Evolutionary conservation across 2,329 filamentous ascomycete genomes (phyloP).

Genomic region (Fulvia fulva): DNA sequence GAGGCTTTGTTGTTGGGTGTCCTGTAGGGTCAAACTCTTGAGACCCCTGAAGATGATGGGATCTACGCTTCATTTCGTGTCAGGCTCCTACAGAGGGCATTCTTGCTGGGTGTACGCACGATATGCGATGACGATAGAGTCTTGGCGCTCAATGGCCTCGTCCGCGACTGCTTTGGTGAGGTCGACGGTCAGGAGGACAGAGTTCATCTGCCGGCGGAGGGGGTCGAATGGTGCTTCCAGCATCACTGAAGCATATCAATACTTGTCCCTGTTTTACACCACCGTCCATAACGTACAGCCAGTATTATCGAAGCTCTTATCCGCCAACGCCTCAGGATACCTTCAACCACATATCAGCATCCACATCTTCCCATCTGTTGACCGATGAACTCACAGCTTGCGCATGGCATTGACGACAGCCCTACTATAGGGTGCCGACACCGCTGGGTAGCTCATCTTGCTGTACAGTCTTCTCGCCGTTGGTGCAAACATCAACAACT

Average conservation of each 20-base stretch:
- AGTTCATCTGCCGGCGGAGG: constrained; percentile 56
- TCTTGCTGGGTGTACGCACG: constrained; percentile 52
- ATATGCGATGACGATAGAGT: constrained; percentile 81
- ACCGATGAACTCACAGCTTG: constrained; percentile 59
- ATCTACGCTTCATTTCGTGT: constrained; percentile 53
- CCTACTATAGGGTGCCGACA: constrained; percentile 57
- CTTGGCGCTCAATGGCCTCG: constrained; percentile 75
- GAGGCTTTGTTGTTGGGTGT: constrained; percentile 83
- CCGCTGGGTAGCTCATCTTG: constrained; percentile 39
- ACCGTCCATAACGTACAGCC: constrained; percentile 49
- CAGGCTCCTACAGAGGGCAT: constrained; percentile 15
- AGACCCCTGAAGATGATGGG: constrained; percentile 94
- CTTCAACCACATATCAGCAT: constrained; percentile 42
- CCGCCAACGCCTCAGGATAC: constrained; percentile 84
- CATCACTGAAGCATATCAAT: constrained; percentile 50
- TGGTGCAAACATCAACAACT: constrained; percentile 10
- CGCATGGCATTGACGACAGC: constrained; percentile 75
- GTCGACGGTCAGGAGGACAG: constrained; percentile 80
- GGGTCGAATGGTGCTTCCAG: constrained; percentile 64
- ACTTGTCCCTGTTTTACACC: not conserved
- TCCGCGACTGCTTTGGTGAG: constrained; percentile 83
- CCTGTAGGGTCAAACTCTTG: constrained; percentile 78
- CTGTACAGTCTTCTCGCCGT: constrained; percentile 20
- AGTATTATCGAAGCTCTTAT: constrained; percentile 94
- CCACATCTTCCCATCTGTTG: constrained; percentile 1